Evolutionary conservation across 306 rosid species (phyloP), one percentile per base, ranked within the genome.

Genomic region (Senna siamea): DNA sequence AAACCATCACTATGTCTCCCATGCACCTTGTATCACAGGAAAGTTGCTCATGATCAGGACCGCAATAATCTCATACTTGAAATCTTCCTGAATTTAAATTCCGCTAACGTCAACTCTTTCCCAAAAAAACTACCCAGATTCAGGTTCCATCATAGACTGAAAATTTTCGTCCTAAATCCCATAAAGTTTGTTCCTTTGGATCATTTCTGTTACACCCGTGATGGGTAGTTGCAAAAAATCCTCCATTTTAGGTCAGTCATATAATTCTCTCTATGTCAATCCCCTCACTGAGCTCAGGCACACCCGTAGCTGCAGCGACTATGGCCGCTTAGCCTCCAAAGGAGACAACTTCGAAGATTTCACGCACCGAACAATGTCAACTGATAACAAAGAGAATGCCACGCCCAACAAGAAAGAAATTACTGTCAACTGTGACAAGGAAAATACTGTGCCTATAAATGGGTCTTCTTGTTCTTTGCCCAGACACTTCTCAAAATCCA

Each of bases 221-320:
- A 53, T 43, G 23, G 59, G 6, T 20, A 48, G 40, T 17, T 65
- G 74, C 78, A 70, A 54, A 64, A 71, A 64, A 43, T 72, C 78
- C 44, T 55, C 80, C 54, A 17, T 47, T 69, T 30, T 53, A 13
- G 37, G 79, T 12, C 79, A 65, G 23, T 69, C 86, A 7, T 84
- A 86, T 74, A 90, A 68, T 23, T 77, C 90, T 34, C 86, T 89
- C 13, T 82, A 85, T 37, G 64, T 50, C 46, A 91, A 88, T 65
- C 93, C 95, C 30, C 88, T 92, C 47, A 82, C 28, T 9, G 83
- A 83, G 37, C 81, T 76, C 34, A 77, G 69, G 6, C 94, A 90
- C 86, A 81, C 30, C 67, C 96, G 96, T 8, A 88, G 96, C 79
- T 81, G 69, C 82, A 87, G 89, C 68, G 87, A 83, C 67, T 86